A percentile compares a stretch with the other conserved stretches of the same genome.
Evolutionary conservation across 306 rosid species (phyloP).

Genomic region (Purshia tridentata): DNA sequence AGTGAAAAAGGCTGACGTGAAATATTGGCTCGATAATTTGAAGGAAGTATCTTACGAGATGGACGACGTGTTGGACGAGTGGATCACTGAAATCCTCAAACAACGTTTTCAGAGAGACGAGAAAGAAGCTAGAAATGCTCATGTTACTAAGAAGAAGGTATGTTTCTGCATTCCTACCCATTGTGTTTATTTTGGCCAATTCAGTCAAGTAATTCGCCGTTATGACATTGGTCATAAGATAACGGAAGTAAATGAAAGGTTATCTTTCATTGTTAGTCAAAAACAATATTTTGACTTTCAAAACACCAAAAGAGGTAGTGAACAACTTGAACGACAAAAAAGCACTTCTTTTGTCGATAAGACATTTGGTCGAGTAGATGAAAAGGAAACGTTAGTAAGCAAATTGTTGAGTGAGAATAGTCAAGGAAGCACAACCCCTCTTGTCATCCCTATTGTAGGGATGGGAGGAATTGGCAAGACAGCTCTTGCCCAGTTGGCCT

Average conservation of each 20-base stretch:
- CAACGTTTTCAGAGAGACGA: background rate
- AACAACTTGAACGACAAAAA: background rate
- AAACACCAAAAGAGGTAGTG: background rate
- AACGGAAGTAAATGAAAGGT: background rate
- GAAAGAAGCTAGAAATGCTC: background rate
- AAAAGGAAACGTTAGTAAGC: background rate
- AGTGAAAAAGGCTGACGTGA: background rate
- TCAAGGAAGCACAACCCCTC: too few relatives aligned
- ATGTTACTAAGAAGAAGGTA: slow-evolving; percentile 1
- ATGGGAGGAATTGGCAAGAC: slow-evolving; percentile 25
- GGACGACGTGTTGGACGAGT: slow-evolving; percentile 14
- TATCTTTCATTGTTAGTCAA: background rate
- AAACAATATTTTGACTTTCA: background rate
- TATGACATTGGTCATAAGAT: slow-evolving; percentile 8
- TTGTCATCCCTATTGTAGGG: slow-evolving; percentile 22
- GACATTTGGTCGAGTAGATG: slow-evolving; percentile 1
- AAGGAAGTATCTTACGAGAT: slow-evolving; percentile 15
- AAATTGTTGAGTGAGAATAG: slow-evolving; percentile 1
- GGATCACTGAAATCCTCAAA: slow-evolving; percentile 12
- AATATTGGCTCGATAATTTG: slow-evolving; percentile 4
- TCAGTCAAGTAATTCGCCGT: background rate
- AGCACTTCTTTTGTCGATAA: slow-evolving; percentile 11
- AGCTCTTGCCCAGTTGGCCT: slow-evolving; percentile 17
- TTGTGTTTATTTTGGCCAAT: background rate
- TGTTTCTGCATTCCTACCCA: background rate